Conservation (phyloP, 305 asterid species). For the Nicotiana rustica region DNA sequence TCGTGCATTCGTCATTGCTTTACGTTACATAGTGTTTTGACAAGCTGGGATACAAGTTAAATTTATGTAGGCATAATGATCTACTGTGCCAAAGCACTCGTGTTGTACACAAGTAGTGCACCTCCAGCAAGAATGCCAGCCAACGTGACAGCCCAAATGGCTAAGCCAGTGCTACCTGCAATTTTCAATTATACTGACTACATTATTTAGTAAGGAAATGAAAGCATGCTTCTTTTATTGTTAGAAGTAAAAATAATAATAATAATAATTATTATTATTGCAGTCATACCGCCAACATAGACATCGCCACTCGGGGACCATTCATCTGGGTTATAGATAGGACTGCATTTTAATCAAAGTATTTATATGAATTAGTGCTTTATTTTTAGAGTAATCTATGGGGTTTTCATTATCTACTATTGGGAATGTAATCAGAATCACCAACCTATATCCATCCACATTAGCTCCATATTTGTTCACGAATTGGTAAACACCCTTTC, state of each 20-base stretch:
- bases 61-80: background rate
- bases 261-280: background rate
- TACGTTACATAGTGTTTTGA: background rate
- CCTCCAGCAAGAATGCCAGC: constrained; percentile 84
- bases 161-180: constrained; percentile 59
- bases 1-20: too few species aligned
- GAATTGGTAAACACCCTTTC: constrained; percentile 95
- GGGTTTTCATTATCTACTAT: background rate
- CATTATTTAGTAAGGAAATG: background rate
- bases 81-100: constrained; percentile 89
- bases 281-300: constrained; percentile 67
- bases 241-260: background rate
- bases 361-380: background rate
- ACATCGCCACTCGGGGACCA: constrained; percentile 87
- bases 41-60: background rate
- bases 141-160: constrained; percentile 57
- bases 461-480: constrained; percentile 97
- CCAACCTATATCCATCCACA: constrained; percentile 87
- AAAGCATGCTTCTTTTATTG: background rate
- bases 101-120: constrained; percentile 94
- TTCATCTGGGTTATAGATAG: constrained; percentile 62
- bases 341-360: constrained; percentile 57
- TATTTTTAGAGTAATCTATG: background rate
- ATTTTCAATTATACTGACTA: background rate
- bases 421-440: constrained; percentile 33